Base-by-base conservation (phyloP, 495 filamentous ascomycete genomes). In the Neurospora hispaniola region DNA sequence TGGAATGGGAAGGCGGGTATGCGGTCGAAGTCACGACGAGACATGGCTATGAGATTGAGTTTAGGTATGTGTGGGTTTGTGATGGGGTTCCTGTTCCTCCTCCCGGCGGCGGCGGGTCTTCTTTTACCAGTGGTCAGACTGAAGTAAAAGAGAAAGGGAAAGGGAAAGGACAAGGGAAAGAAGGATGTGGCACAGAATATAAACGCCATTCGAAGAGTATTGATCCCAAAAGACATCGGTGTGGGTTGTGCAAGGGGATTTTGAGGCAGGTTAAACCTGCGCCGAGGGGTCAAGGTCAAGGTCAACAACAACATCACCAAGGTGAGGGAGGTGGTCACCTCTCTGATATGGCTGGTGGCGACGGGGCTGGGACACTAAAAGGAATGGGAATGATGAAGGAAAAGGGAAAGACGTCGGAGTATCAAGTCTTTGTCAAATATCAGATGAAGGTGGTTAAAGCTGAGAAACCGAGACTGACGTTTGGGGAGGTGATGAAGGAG, bases 1-100 rank as follows among this genome's bases (percentile, higher is more conserved):
- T 14, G 14, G 6, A 66, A 27, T 66, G 54, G 54, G 54, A 66
- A 11, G 54, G 54, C 2, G 54, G 27, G 12, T 66, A 66, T 3
- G 81, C 80, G 23, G 87, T 98, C 59, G 79, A 88, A 18, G 92
- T 98, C 6, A 96, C 93, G 4, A 97, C 93, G 0, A 94, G 91
- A 74, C 96, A 99, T 79, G 84, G 78, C 68, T 99, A 97, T 80
- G 85, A 90, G 72, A 98, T 98, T 77, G 89, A 92, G 70, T 96
- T 91, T 83, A 97, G 94, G 83, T 99, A 93, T 80, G 81, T 93
- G 35, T 98, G 96, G 95, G 79, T 83, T 40, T 99, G 96, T 77
- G 82, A 76, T n/a, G 42, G 27, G 27, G 27, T 31, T 31, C 27
- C 27, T 27, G 27, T 27, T 27, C 27, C 27, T 27, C 27, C 27